Percentiles rank a stretch among this genome's conserved stretches.
These are phyloP conservation scores for Phytopythium helicoides DNA, from an alignment of 352 stramenopile genomes.

Conservation along the genomic window DNA sequence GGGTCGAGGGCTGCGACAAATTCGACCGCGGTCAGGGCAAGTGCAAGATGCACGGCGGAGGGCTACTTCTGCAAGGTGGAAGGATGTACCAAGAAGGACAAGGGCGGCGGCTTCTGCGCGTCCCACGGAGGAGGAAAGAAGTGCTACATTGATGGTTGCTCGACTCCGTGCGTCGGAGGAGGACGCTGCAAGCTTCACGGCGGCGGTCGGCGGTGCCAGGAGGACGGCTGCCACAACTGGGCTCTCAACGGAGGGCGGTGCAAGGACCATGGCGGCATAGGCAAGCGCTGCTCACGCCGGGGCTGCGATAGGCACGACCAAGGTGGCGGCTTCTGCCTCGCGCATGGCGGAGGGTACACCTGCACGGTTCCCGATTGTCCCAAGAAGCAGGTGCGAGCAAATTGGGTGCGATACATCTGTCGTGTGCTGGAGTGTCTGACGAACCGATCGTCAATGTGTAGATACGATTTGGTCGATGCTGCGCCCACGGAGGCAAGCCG, in stretches of 20 bases:
- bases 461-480: slow-evolving; percentile 74
- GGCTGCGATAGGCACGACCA: slow-evolving; percentile 81
- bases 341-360: slow-evolving; percentile 69
- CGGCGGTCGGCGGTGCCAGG: slow-evolving; percentile 54
- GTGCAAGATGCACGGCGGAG: slow-evolving; percentile 80
- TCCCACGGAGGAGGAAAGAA: slow-evolving; percentile 80
- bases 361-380: slow-evolving; percentile 65
- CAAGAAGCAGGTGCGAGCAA: slow-evolving; percentile 72
- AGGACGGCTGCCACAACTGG: slow-evolving; percentile 52
- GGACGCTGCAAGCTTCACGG: slow-evolving; percentile 69
- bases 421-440: not conserved
- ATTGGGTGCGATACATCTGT: not conserved
- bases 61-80: slow-evolving; percentile 78
- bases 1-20: slow-evolving; percentile 73
- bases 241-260: slow-evolving; percentile 67
- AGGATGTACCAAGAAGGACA: slow-evolving; percentile 82
- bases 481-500: slow-evolving; percentile 72
- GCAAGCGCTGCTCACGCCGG: slow-evolving; percentile 60
- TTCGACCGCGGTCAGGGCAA: slow-evolving; percentile 73
- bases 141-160: slow-evolving; percentile 68
- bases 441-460: slow-evolving; percentile 5
- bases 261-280: slow-evolving; percentile 70
- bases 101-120: slow-evolving; percentile 76
- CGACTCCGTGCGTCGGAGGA: slow-evolving; percentile 66
- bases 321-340: slow-evolving; percentile 70